These are phyloP conservation scores for Clausena lansium DNA, from an alignment of 345 rosid species.

Conservation along the genomic window DNA sequence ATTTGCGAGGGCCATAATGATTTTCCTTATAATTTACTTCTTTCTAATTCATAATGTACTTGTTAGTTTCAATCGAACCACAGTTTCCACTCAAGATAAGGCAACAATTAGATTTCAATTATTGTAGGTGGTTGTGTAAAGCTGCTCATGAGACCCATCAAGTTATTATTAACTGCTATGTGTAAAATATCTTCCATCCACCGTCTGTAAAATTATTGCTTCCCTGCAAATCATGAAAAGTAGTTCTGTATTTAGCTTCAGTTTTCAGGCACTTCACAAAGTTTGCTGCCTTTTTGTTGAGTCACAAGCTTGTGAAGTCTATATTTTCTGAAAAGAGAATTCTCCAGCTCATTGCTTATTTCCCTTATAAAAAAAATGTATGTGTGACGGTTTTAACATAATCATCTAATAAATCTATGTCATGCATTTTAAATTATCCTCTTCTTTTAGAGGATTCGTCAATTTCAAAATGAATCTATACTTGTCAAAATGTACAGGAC, in stretches of 20 bases:
- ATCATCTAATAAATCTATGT: too few relatives aligned
- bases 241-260: background rate
- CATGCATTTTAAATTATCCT: too few relatives aligned
- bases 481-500: too few relatives aligned
- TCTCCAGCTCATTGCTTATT: background rate
- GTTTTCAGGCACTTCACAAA: background rate
- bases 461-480: too few relatives aligned
- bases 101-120: conserved; percentile 18
- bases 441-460: too few relatives aligned
- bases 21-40: conserved; percentile 7
- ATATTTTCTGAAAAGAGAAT: background rate
- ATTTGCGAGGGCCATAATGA: conserved; percentile 2
- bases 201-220: conserved; percentile 3
- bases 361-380: too few relatives aligned
- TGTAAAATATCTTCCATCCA: background rate
- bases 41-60: conserved; percentile 3
- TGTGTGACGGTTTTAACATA: too few relatives aligned
- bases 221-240: background rate
- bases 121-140: background rate
- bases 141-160: background rate
- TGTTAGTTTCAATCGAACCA: conserved; percentile 8
- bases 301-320: background rate
- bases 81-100: background rate
- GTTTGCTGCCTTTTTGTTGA: background rate
- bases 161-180: background rate